Conservation (phyloP, 495 filamentous ascomycete genomes). For the Oidiodendron maius region DNA sequence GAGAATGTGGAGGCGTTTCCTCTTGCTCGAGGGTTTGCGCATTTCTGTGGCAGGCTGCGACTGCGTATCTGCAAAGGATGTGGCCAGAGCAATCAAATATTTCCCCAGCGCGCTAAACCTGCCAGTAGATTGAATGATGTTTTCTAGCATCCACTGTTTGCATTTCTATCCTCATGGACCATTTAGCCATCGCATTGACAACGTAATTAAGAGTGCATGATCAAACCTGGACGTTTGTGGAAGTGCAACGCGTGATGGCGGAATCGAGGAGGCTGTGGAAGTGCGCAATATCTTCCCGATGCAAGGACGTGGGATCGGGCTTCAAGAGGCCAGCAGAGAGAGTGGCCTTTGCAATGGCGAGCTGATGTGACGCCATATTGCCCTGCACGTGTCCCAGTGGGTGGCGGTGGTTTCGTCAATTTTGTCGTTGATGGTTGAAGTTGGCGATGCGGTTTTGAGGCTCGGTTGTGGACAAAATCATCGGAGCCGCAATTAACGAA, state of each 20-base stretch:
- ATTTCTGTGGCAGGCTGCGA: slow-evolving; percentile 13
- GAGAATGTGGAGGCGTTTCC: slow-evolving; percentile 69
- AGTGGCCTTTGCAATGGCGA: slow-evolving; percentile 77
- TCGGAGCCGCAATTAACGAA: no score
- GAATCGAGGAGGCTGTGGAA: slow-evolving; percentile 65
- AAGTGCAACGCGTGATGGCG: slow-evolving; percentile 68
- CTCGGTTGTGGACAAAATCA: no score
- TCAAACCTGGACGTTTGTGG: slow-evolving; percentile 94
- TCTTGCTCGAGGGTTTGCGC: slow-evolving; percentile 51
- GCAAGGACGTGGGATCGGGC: slow-evolving; percentile 64
- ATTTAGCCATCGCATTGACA: slow-evolving; percentile 53
- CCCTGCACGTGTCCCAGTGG: no score
- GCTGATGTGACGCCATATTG: slow-evolving; percentile 64
- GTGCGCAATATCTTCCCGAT: slow-evolving; percentile 64
- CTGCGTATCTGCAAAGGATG: slow-evolving; percentile 40
- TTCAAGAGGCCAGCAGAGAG: slow-evolving; percentile 70
- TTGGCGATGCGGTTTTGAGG: no score
- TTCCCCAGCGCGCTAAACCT: slow-evolving; percentile 66
- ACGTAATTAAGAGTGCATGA: slow-evolving; percentile 45
- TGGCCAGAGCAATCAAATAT: slow-evolving; percentile 65
- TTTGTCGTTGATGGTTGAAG: no score
- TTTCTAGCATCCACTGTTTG: slow-evolving; percentile 76
- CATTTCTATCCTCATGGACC: slow-evolving; percentile 58
- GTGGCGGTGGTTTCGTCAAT: no score
- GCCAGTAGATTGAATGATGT: slow-evolving; percentile 61